These are phyloP conservation scores for Monilinia fructicola DNA, from an alignment of 2,329 filamentous ascomycete species.

Conservation along the genomic window DNA sequence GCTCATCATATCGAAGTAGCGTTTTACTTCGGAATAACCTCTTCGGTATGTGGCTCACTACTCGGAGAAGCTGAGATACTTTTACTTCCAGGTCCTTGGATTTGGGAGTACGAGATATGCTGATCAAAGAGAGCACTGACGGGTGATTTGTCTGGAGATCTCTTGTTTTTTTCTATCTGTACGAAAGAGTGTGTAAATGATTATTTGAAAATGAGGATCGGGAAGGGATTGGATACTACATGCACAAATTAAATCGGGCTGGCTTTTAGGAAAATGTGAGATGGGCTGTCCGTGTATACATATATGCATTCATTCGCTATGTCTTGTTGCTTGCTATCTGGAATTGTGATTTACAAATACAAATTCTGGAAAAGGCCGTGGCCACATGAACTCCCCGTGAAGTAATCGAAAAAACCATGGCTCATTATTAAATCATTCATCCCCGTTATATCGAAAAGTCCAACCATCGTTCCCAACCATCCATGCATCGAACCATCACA, in stretches of 20 bases:
- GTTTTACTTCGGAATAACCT: conserved; percentile 35
- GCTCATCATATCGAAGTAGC: conserved; percentile 25
- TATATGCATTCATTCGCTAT: conserved; percentile 2
- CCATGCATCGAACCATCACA: background rate
- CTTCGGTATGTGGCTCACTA: conserved; percentile 21
- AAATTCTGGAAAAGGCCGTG: conserved; percentile 11
- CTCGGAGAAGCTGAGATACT: conserved; percentile 29
- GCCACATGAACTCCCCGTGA: conserved; percentile 3
- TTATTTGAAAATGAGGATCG: background rate
- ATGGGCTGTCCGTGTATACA: background rate
- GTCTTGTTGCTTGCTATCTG: conserved; percentile 4
- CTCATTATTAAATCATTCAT: conserved; percentile 10
- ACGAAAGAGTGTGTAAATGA: background rate
- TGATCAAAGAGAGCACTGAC: conserved; percentile 42
- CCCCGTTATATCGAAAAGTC: conserved; percentile 3
- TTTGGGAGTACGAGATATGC: conserved; percentile 27
- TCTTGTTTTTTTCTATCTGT: background rate
- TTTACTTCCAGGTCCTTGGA: background rate
- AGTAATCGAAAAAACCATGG: background rate
- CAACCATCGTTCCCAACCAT: background rate
- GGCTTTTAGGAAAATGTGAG: no score
- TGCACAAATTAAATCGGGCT: no score
- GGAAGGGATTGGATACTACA: background rate
- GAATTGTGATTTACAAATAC: conserved; percentile 3
- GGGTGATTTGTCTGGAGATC: conserved; percentile 16